Conservation (phyloP, 345 rosid species). For the Populus nigra region DNA sequence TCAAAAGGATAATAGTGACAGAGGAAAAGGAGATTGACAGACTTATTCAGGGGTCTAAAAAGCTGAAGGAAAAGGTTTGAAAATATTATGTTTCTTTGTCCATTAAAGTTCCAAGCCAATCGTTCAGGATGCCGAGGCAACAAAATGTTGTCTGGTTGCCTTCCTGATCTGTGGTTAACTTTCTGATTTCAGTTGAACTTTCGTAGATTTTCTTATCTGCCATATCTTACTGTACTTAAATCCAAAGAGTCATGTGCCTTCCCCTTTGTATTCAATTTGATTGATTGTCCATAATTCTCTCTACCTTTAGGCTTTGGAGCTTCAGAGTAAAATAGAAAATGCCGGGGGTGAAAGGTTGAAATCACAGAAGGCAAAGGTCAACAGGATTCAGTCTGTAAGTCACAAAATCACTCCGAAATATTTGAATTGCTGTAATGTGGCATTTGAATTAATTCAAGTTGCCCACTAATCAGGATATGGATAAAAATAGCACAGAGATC, state of each 20-base stretch:
- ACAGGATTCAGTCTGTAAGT: constrained; percentile 84
- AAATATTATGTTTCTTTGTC: not conserved
- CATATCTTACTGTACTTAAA: constrained; percentile 5
- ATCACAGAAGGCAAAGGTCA: constrained; percentile 74
- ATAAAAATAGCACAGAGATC: constrained; percentile 76
- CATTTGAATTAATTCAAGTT: constrained; percentile 25
- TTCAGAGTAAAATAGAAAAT: constrained; percentile 85
- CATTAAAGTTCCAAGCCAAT: not conserved
- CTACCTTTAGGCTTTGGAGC: constrained; percentile 61
- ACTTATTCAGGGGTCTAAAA: constrained; percentile 63
- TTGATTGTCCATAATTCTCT: not conserved
- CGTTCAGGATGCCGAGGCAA: constrained; percentile 3
- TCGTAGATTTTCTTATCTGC: not conserved
- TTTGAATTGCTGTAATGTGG: constrained; percentile 14
- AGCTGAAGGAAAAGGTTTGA: constrained; percentile 73
- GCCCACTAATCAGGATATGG: constrained; percentile 60
- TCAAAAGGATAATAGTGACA: constrained; percentile 46
- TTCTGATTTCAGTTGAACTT: not conserved
- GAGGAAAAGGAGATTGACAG: constrained; percentile 76
- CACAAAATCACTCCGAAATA: constrained; percentile 1
- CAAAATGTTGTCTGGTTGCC: not conserved
- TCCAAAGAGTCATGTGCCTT: not conserved
- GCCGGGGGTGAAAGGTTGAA: constrained; percentile 83
- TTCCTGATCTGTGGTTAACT: constrained; percentile 1
- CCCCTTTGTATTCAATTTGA: not conserved